Conservation (phyloP, 2,329 filamentous ascomycete species). For the Conoideocrella luteorostrata region DNA sequence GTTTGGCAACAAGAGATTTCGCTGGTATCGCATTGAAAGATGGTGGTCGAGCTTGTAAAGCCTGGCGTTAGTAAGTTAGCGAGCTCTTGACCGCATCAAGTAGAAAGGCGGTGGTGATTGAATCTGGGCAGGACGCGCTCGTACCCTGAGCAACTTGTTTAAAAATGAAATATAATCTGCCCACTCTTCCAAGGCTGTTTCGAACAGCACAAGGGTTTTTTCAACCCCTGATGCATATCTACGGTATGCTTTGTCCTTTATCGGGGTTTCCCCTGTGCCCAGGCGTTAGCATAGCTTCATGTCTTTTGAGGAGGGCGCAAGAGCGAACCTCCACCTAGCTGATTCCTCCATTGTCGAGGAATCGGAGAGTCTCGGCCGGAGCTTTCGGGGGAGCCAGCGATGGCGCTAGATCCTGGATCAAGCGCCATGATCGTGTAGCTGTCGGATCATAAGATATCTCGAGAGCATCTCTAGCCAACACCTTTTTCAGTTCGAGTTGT, state of each 20-base stretch:
- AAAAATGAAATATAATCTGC: conserved; percentile 98
- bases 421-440: conserved; percentile 49
- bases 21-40: conserved; percentile 69
- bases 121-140: too few species aligned
- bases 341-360: conserved; percentile 69
- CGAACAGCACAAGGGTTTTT: conserved; percentile 80
- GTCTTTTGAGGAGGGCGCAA: conserved; percentile 8
- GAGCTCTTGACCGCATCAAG: background rate
- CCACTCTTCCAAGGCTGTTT: conserved; percentile 94
- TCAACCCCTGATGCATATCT: conserved; percentile 88
- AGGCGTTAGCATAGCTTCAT: conserved; percentile 4
- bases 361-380: conserved; percentile 75
- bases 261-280: conserved; percentile 43
- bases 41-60: conserved; percentile 77
- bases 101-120: too few species aligned
- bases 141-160: conserved; percentile 80
- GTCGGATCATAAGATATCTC: conserved; percentile 13
- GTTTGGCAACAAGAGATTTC: conserved; percentile 77
- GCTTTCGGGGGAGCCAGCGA: conserved; percentile 69
- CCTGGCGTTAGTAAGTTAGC: conserved; percentile 40
- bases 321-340: conserved; percentile 65
- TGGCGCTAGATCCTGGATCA: conserved; percentile 50
- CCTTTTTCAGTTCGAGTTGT: conserved; percentile 7
- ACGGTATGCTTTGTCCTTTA: conserved; percentile 66
- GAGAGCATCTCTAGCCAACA: conserved; percentile 6